These are phyloP conservation scores for Vishniacozyma victoriae DNA, from an alignment of 768 basidiomycete species.

Conservation along the genomic window DNA sequence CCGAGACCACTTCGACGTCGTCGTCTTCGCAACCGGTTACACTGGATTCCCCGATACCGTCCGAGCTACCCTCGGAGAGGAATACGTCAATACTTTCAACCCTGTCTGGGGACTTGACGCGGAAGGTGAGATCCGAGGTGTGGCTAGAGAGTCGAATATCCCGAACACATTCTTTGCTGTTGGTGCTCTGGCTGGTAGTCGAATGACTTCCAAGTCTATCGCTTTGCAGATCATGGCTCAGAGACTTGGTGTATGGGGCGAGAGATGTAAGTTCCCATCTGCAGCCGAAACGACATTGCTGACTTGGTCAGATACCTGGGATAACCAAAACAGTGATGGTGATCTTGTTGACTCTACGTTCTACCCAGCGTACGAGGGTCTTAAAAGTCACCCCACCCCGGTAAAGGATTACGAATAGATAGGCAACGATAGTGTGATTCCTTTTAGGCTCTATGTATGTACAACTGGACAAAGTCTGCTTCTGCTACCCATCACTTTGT, in stretches of 20 bases:
- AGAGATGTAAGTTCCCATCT: constrained; percentile 22
- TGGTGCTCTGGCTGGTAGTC: constrained; percentile 28
- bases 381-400: constrained; percentile 4
- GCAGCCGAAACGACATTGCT: not conserved
- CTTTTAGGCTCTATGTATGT: no score
- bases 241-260: constrained; percentile 27
- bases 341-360: constrained; percentile 12
- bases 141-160: constrained; percentile 24
- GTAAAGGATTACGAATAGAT: constrained; percentile 5
- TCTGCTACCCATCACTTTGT: no score
- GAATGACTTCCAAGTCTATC: constrained; percentile 30
- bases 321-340: constrained; percentile 23
- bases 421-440: constrained; percentile 1
- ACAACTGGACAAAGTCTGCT: no score
- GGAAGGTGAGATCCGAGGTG: constrained; percentile 44
- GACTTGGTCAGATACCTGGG: constrained; percentile 22
- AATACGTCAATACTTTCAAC: constrained; percentile 39
- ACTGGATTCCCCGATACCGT: constrained; percentile 38
- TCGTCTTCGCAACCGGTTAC: constrained; percentile 60
- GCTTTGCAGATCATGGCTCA: constrained; percentile 32
- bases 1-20: constrained; percentile 54
- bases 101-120: constrained; percentile 43
- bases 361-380: constrained; percentile 8
- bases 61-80: constrained; percentile 33
- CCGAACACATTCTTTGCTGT: constrained; percentile 33